Evolutionary conservation across 2,329 filamentous ascomycete species (phyloP), one percentile per base, ranked within the genome.

Genomic region (Microdochium nivale): DNA sequence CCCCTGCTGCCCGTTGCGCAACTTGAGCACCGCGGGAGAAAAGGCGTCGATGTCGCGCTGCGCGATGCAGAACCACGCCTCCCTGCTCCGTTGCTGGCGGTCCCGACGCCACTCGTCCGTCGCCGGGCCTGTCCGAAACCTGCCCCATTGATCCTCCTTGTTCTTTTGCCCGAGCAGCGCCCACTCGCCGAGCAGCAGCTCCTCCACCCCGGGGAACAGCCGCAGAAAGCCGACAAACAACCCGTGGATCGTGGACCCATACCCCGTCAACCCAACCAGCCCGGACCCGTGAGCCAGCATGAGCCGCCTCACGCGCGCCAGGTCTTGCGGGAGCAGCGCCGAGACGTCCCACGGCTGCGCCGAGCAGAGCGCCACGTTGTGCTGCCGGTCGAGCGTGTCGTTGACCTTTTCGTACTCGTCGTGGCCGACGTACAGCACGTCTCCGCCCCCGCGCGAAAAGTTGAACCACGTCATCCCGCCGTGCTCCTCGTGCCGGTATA

Each of bases 401-500:
- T 14, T 5, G 33, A 14, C 7, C 11, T 5, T 23, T 35, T 7
- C 32, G 3, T 21, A 1, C 30, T 11, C 21, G 8, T 48, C 4
- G 9, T 10, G 11, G 3, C 11, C 11, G 23, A 57, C 13, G 21
- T 51, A 57, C 13, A 60, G 52, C 10, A 53, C 49, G 49, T 60
- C 59, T 13, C 37, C 52, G 21, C 54, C 51, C n/a, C n/a, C n/a
- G n/a, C n/a, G n/a, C n/a, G n/a, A n/a, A 49, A 59, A 60, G 47
- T 60, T 54, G 44, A 60, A 60, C 58, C 58, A 60, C 16, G 53
- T 58, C 14, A 40, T 51, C 11, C 55, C 53, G 13, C 49, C 53
- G n/a, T 54, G 53, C 19, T 37, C 33, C 13, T 23, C 19, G 16
- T 21, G 40, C 16, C n/a, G 40, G 40, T 3, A 19, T 7, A 44